A percentile compares a stretch with the other conserved stretches of the same genome.
These are phyloP conservation scores for Penstemon davidsonii DNA, from an alignment of 257 asterid genomes.

Conservation along the genomic window DNA sequence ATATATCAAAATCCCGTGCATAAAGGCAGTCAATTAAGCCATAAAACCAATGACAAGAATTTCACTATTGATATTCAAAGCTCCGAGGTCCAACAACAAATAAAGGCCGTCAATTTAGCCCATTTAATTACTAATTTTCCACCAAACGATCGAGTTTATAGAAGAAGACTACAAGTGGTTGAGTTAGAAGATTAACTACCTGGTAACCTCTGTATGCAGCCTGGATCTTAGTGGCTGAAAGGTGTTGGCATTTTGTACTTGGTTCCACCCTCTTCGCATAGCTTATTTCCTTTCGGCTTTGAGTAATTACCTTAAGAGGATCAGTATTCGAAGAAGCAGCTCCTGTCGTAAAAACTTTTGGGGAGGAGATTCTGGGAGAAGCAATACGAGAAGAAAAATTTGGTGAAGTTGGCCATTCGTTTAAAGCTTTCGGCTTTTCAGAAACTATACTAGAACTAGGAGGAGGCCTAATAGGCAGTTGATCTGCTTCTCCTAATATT, in stretches of 20 bases:
- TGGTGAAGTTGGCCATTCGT: neutral
- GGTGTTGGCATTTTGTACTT: slow-evolving; percentile 48
- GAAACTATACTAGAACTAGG: too few relatives aligned
- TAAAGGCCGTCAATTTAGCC: too few relatives aligned
- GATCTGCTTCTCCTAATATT: too few relatives aligned
- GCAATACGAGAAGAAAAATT: neutral
- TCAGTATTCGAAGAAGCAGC: slow-evolving; percentile 15
- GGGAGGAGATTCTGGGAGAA: neutral
- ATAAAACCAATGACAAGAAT: neutral
- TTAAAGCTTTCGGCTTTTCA: neutral
- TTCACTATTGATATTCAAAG: neutral
- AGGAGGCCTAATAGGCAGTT: too few relatives aligned
- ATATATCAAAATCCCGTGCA: neutral
- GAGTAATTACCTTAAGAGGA: slow-evolving; percentile 15
- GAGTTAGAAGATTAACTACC: slow-evolving; percentile 48
- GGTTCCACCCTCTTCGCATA: slow-evolving; percentile 62
- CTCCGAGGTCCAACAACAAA: too few relatives aligned
- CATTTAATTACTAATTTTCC: too few relatives aligned
- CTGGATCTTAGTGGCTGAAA: slow-evolving; percentile 75
- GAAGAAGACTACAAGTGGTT: neutral
- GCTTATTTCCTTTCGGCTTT: slow-evolving; percentile 45
- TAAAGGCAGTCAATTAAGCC: neutral
- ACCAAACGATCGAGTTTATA: too few relatives aligned
- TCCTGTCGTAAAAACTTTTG: neutral
- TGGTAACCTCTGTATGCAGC: slow-evolving; percentile 79